These are phyloP conservation scores for Heracleum sosnowskyi DNA, from an alignment of 129 eudicot species.

Conservation along the genomic window DNA sequence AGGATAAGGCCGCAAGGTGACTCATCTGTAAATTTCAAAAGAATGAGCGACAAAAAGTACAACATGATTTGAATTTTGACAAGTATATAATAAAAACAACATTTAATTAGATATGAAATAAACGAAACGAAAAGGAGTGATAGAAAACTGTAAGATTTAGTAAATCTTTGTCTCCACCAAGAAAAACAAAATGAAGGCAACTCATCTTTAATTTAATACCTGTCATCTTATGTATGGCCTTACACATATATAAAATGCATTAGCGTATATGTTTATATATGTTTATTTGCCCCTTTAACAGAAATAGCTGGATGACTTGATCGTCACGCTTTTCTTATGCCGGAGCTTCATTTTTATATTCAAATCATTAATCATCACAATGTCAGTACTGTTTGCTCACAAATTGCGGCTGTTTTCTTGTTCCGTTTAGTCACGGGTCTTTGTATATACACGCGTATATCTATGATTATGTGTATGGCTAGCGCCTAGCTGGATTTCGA, in stretches of 20 bases:
- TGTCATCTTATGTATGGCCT: not conserved
- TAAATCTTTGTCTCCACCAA: not conserved
- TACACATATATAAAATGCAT: not conserved
- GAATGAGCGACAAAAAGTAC: no score
- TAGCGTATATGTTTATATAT: conserved; percentile 1
- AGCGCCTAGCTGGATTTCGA: not conserved
- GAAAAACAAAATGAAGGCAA: not conserved
- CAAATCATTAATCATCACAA: not conserved
- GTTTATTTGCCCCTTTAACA: not conserved
- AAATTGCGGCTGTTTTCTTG: conserved; percentile 11
- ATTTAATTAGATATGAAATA: not conserved
- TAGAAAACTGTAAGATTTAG: not conserved
- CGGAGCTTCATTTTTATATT: not conserved
- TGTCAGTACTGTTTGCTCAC: not conserved
- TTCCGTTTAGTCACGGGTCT: not conserved
- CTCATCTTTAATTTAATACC: not conserved
- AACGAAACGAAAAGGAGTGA: not conserved
- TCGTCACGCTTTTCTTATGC: not conserved
- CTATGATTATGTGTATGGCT: not conserved
- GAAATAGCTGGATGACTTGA: not conserved
- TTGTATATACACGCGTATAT: not conserved
- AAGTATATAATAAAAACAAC: no score
- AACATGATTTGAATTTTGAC: no score
- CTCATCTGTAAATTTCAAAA: not conserved
- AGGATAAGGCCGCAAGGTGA: not conserved